Evolutionary conservation across 441 rosid genomes (phyloP), one percentile per base, ranked within the genome.

Genomic region (Oxalis stricta): DNA sequence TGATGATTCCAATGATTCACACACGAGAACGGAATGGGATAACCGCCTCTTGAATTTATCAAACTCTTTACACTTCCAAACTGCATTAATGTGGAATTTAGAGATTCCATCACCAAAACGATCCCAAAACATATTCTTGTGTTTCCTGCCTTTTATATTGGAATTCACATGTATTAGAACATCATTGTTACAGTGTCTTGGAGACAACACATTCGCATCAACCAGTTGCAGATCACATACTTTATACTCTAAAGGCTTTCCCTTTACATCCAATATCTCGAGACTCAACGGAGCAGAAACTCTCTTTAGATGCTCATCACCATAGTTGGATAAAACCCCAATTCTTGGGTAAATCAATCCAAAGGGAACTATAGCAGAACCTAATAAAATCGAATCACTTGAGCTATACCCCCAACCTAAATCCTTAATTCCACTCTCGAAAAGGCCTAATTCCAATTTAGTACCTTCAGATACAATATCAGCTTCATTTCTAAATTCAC

Each of bases 401-500:
- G 88, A 81, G 58, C 84, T 79, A 64, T 73, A 68, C 0, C 96
- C 99, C 96, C 96, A 91, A 17, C 88, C 84, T 40, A 86, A 64
- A 42, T 57, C 81, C 73, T 63, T 65, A 51, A 81, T 65, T 12
- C 68, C 89, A 37, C 48, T 39, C 63, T 58, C 60, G 38, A 83
- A 65, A 70, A 56, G 46, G 65, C 37, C 61, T 39, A 43, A 64
- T 38, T 51, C 55, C 38, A 44, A 53, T 28, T 31, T n/a, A n/a
- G n/a, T n/a, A n/a, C n/a, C n/a, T n/a, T n/a, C n/a, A n/a, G n/a
- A n/a, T n/a, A n/a, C n/a, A n/a, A n/a, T n/a, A n/a, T n/a, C 72
- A 3, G 44, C 5, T 7, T 59, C 55, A 5, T 35, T 35, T 29
- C 8, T 28, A 38, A 50, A 44, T 35, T 52, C 81, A 55, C 48